A percentile compares a stretch with the other conserved stretches of the same genome.
Evolutionary conservation across 306 rosid species (phyloP).

Genomic region (Heteromeles arbutifolia): DNA sequence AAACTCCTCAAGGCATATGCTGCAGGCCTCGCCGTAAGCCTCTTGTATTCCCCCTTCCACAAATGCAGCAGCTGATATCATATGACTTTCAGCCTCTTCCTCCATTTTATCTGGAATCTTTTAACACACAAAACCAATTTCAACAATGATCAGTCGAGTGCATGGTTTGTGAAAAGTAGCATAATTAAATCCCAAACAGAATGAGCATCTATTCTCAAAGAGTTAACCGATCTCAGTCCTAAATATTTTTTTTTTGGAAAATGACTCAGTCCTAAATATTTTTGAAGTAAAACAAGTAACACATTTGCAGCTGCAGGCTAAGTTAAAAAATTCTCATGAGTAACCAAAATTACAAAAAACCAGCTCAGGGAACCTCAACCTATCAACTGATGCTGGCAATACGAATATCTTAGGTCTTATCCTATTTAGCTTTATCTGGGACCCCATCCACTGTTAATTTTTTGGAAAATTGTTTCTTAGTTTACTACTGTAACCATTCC

Average conservation of each 20-base stretch:
- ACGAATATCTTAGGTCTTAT: background rate
- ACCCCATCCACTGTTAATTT: background rate
- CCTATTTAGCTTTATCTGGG: too few species aligned
- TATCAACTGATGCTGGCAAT: background rate
- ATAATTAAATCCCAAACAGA: slow-evolving; percentile 3
- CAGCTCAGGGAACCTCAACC: slow-evolving; percentile 1
- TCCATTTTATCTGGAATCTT: slow-evolving; percentile 52
- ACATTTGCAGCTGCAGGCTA: background rate
- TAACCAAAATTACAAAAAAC: background rate
- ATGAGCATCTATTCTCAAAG: background rate
- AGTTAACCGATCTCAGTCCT: background rate
- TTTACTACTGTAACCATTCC: background rate
- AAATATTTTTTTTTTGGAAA: too few species aligned
- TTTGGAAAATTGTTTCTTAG: background rate
- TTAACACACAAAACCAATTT: slow-evolving; percentile 20
- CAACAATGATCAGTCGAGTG: background rate
- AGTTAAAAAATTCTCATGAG: background rate
- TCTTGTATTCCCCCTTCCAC: slow-evolving; percentile 96
- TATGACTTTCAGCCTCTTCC: slow-evolving; percentile 37
- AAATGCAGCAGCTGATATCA: slow-evolving; percentile 83
- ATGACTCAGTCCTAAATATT: background rate
- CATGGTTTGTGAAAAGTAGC: background rate
- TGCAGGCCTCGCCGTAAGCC: slow-evolving; percentile 80
- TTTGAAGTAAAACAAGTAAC: background rate
- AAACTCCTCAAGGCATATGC: slow-evolving; percentile 96